These are phyloP conservation scores for Carallia brachiata DNA, from an alignment of 345 rosid species.

Conservation along the genomic window DNA sequence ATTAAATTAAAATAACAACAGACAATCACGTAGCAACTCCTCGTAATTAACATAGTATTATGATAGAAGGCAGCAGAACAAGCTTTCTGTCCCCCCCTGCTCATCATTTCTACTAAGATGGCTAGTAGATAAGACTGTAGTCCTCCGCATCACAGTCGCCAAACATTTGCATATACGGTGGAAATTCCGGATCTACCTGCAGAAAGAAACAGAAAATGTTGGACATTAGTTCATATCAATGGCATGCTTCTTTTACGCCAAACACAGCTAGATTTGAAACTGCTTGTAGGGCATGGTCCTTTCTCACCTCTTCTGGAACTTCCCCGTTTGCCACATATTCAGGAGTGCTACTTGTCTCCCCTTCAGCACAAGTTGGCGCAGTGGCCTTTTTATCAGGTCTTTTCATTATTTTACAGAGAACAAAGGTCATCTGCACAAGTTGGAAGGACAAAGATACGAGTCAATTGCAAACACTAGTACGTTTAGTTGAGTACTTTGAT, in stretches of 20 bases:
- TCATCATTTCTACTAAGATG: too few relatives aligned
- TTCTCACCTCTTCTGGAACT: not conserved
- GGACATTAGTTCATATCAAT: not conserved
- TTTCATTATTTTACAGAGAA: constrained; percentile 3
- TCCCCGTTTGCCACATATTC: not conserved
- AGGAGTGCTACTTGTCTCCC: not conserved
- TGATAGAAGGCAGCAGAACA: too few relatives aligned
- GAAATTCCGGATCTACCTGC: not conserved
- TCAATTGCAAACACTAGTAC: too few relatives aligned
- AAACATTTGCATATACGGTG: too few relatives aligned
- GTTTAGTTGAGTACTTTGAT: too few relatives aligned
- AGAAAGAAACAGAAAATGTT: constrained; percentile 5
- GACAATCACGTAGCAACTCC: too few relatives aligned
- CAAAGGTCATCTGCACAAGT: not conserved
- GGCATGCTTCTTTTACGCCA: not conserved
- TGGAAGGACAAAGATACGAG: not conserved
- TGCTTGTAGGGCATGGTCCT: too few relatives aligned
- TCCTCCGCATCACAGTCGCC: too few relatives aligned
- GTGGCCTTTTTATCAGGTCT: not conserved
- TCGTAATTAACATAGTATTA: too few relatives aligned
- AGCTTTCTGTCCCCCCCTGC: too few relatives aligned
- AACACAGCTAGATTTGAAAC: not conserved
- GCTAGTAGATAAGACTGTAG: too few relatives aligned
- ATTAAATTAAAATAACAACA: too few relatives aligned
- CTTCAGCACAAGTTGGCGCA: not conserved